Conservation (phyloP, 2,329 filamentous ascomycete genomes). For the Zymoseptoria ardabiliae region DNA sequence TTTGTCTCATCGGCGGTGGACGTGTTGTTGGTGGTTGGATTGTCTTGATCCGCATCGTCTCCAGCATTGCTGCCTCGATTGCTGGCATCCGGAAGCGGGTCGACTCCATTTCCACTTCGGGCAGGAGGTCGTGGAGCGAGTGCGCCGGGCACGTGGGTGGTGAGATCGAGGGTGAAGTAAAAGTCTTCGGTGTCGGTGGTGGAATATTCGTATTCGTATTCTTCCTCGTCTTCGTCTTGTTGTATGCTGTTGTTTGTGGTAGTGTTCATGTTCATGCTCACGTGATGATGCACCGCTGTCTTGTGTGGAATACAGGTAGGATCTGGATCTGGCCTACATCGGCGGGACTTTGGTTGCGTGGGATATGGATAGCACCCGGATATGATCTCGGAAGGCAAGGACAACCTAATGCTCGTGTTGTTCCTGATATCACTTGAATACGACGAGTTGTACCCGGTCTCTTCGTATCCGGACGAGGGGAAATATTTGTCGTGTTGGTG, state of each 20-base stretch:
- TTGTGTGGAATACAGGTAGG: too few species aligned
- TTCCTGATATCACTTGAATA: too few species aligned
- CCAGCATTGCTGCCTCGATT: background rate
- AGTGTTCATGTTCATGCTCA: background rate
- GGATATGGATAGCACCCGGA: too few species aligned
- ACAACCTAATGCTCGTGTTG: too few species aligned
- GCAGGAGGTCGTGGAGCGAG: conserved; percentile 10
- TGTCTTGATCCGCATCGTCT: background rate
- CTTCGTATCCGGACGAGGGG: too few species aligned
- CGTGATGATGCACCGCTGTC: background rate
- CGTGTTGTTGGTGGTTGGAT: background rate
- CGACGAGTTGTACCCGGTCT: too few species aligned
- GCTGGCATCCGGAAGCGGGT: background rate
- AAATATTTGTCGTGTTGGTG: too few species aligned
- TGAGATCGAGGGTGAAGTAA: conserved; percentile 55
- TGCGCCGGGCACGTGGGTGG: conserved; percentile 31
- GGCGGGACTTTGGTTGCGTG: too few species aligned
- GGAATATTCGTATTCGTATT: conserved; percentile 57
- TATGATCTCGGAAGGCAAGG: too few species aligned
- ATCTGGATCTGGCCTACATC: too few species aligned
- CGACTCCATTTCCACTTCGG: background rate
- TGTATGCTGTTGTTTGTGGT: conserved; percentile 1
- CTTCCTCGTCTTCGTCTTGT: conserved; percentile 31
- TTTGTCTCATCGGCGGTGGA: too few species aligned
- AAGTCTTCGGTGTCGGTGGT: conserved; percentile 52